A percentile compares a stretch with the other conserved stretches of the same genome.
Evolutionary conservation across 371 early-diverging fungal genomes (phyloP).

Genomic region (Mortierella sp.): DNA sequence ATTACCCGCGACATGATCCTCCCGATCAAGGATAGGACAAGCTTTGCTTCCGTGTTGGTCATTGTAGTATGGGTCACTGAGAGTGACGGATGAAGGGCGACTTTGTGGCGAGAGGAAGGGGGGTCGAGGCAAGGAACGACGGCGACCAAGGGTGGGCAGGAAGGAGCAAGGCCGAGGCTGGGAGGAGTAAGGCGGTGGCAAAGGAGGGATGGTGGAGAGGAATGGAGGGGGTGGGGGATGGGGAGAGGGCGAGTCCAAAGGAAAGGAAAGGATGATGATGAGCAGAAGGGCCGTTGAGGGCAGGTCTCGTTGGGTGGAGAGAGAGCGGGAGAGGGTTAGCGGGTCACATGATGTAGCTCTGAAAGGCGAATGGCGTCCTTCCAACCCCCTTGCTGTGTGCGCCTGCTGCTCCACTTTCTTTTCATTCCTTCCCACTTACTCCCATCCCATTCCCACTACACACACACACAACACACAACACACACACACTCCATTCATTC

Average conservation of each 20-base stretch:
- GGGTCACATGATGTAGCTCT: too few species aligned
- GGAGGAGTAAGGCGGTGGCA: background rate
- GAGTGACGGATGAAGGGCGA: background rate
- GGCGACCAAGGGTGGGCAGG: background rate
- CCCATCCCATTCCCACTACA: too few species aligned
- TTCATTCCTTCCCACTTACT: too few species aligned
- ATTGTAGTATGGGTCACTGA: conserved; percentile 6
- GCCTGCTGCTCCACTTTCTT: too few species aligned
- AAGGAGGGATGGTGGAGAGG: conserved; percentile 1
- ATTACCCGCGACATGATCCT: conserved; percentile 51
- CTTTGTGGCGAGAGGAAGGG: background rate
- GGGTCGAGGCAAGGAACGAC: background rate
- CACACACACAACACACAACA: too few species aligned
- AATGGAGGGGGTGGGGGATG: background rate
- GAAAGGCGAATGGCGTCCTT: too few species aligned
- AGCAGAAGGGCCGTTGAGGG: too few species aligned
- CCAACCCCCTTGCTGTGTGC: too few species aligned
- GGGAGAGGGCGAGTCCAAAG: background rate
- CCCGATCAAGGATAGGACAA: conserved; percentile 46
- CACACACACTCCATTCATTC: too few species aligned
- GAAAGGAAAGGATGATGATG: too few species aligned
- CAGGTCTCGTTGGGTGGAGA: too few species aligned
- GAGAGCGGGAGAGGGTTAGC: too few species aligned
- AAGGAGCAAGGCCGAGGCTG: background rate
- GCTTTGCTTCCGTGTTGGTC: conserved; percentile 45